Conservation (phyloP, 176 grass and related monocot genomes). For the Miscanthus lutarioriparius region DNA sequence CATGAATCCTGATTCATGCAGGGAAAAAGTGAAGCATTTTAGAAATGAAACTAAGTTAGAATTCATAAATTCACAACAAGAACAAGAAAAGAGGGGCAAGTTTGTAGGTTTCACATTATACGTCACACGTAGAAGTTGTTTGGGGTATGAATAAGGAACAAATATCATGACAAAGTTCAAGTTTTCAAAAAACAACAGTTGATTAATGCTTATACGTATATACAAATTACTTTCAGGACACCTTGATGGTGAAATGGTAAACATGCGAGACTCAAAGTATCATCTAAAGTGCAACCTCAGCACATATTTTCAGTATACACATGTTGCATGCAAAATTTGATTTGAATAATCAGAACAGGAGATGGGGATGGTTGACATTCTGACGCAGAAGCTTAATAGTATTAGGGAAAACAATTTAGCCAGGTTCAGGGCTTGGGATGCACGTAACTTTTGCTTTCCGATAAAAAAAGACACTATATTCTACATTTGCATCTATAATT, state of each 20-base stretch:
- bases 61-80: constrained; percentile 24
- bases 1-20: constrained; percentile 81
- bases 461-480: not conserved
- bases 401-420: not conserved
- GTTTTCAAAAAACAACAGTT: not conserved
- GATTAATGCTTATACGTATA: not conserved
- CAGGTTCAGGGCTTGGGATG: not conserved
- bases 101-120: constrained; percentile 13
- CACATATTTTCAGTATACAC: not conserved
- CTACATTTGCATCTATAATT: not conserved
- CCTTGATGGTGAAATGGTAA: not conserved
- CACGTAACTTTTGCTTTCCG: not conserved
- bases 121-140: constrained; percentile 4
- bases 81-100: not conserved
- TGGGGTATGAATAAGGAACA: not conserved
- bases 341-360: not conserved
- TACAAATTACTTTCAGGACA: not conserved
- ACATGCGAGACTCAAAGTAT: not conserved
- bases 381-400: not conserved
- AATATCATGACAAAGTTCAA: not conserved
- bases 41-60: not conserved
- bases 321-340: not conserved
- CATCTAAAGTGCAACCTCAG: not conserved
- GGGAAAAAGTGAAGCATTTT: constrained; percentile 11
- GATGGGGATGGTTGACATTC: not conserved